phyloP scores from a whole-genome alignment of 75 land plant species.

The Pseudotsuga menziesii region DNA sequence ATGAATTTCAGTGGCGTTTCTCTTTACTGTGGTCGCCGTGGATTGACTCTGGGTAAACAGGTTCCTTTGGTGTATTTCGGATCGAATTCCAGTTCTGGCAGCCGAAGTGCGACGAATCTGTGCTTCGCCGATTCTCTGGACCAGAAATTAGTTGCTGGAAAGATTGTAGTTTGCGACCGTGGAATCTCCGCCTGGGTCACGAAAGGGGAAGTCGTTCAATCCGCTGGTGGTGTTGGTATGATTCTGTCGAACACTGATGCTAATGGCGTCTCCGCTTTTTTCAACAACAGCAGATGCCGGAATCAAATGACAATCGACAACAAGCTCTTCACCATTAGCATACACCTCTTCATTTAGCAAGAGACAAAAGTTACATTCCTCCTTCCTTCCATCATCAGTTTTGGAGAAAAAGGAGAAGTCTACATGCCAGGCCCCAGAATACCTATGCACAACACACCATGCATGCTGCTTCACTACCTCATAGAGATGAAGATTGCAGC shows the following conservation, averaged over 20 bases:
- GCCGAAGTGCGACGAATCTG: constrained; percentile 33
- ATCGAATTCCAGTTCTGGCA: constrained; percentile 13
- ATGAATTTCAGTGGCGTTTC: constrained; percentile 16
- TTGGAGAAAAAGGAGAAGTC: no score
- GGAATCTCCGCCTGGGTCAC: constrained; percentile 50
- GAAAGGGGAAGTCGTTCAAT: constrained; percentile 49
- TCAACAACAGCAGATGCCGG: no score
- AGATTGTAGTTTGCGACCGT: constrained; percentile 68
- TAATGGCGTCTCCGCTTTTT: no score
- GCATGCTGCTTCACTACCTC: no score
- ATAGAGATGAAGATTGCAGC: no score
- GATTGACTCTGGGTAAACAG: constrained; percentile 18
- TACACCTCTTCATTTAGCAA: no score
- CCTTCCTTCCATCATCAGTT: no score
- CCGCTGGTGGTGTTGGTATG: constrained; percentile 72
- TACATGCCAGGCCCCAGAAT: no score
- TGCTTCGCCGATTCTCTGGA: constrained; percentile 33
- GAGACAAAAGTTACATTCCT: no score
- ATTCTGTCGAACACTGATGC: constrained; percentile 44
- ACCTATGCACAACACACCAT: no score
- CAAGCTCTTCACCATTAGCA: no score
- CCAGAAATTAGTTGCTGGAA: constrained; percentile 27
- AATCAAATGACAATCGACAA: no score
- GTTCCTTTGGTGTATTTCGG: constrained; percentile 60
- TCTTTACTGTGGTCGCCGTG: constrained; percentile 29